Percentiles rank a stretch among this genome's conserved stretches.
Evolutionary conservation across 2,329 filamentous ascomycete species (phyloP).

Genomic region (Trichoderma sp.): DNA sequence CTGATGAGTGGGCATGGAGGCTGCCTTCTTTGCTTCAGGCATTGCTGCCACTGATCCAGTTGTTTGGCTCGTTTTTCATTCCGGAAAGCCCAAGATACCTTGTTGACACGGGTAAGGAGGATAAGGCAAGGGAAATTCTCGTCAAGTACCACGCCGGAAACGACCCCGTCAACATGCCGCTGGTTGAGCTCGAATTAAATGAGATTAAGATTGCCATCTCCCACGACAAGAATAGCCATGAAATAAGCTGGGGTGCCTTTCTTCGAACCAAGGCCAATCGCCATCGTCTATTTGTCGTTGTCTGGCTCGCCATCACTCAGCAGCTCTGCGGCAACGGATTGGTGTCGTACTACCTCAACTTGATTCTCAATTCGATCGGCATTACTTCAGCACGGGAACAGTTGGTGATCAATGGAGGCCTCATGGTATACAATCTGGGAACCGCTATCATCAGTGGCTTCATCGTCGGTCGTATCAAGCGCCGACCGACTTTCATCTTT

Average conservation of each 20-base stretch:
- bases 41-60: constrained; percentile 19
- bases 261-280: constrained; percentile 36
- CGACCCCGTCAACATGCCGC: constrained; percentile 33
- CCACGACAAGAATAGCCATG: constrained; percentile 26
- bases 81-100: constrained; percentile 35
- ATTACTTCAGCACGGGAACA: constrained; percentile 39
- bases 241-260: constrained; percentile 32
- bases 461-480: constrained; percentile 41
- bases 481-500: constrained; percentile 41
- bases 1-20: constrained; percentile 24
- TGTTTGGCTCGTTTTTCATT: constrained; percentile 32
- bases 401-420: constrained; percentile 40
- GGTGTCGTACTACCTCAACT: constrained; percentile 38
- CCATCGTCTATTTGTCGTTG: constrained; percentile 29
- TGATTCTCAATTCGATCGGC: constrained; percentile 38
- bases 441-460: constrained; percentile 36
- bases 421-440: constrained; percentile 41
- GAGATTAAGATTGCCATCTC: constrained; percentile 38
- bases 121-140: constrained; percentile 36
- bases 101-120: constrained; percentile 30
- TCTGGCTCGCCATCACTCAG: constrained; percentile 28
- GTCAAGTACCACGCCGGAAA: constrained; percentile 40
- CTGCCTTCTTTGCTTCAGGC: constrained; percentile 25
- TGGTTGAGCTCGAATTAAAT: constrained; percentile 38
- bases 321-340: constrained; percentile 34